A percentile compares a stretch with the other conserved stretches of the same genome.
phyloP scores from a whole-genome alignment of 2,329 filamentous ascomycete genomes.

The Cordyceps militaris region DNA sequence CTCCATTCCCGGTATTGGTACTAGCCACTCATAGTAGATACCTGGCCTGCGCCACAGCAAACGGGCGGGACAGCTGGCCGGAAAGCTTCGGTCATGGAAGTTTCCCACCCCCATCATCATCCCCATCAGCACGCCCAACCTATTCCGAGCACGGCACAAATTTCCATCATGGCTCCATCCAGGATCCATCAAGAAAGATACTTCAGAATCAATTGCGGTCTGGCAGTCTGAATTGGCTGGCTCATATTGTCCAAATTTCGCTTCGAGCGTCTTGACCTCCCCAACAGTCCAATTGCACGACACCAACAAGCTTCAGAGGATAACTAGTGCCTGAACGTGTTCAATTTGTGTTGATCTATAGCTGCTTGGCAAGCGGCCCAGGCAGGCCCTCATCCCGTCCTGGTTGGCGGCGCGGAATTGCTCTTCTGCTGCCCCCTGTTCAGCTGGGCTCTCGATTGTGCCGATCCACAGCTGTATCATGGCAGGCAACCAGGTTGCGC shows the following conservation, averaged over 20 bases:
- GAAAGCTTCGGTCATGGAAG: background rate
- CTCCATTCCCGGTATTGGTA: too few species aligned
- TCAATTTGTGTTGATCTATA: background rate
- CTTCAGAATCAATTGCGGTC: background rate
- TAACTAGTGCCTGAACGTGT: background rate
- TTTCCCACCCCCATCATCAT: background rate
- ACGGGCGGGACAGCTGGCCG: background rate
- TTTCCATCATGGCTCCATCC: background rate
- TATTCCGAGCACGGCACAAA: background rate
- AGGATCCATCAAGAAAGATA: background rate
- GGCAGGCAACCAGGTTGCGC: background rate
- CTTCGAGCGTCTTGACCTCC: background rate
- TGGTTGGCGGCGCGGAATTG: background rate
- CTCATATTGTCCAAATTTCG: background rate
- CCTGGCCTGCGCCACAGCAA: background rate
- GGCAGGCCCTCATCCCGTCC: too few species aligned
- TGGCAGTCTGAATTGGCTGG: too few species aligned
- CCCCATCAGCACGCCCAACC: background rate
- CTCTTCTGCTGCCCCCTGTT: constrained; percentile 3
- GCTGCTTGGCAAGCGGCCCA: background rate
- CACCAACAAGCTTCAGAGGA: background rate
- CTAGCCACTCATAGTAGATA: background rate
- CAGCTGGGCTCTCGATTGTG: constrained; percentile 5
- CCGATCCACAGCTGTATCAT: constrained; percentile 6
- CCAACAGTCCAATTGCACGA: background rate